Conservation (phyloP, 306 rosid species). For the Prunus dulcis region DNA sequence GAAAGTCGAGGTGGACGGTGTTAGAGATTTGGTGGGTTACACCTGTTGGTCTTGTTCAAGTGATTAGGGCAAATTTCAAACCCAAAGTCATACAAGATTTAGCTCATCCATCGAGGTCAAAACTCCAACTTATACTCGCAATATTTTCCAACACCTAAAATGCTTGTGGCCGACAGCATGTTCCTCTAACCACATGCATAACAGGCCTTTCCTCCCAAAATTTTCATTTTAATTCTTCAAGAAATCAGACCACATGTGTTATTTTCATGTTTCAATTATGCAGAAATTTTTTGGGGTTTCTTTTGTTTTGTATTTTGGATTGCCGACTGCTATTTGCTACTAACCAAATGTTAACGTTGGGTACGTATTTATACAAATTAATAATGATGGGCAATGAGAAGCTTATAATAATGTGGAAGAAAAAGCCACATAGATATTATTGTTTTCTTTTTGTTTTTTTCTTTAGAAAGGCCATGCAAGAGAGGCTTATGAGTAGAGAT, state of each 20-base stretch:
- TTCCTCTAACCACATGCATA: slow-evolving; percentile 39
- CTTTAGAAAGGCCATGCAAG: slow-evolving; percentile 4
- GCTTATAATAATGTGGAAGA: background rate
- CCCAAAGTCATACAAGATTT: slow-evolving; percentile 18
- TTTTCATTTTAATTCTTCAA: background rate
- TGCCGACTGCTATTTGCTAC: background rate
- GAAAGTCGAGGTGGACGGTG: slow-evolving; percentile 11
- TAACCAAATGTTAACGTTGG: background rate
- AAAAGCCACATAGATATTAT: background rate
- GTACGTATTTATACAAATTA: background rate
- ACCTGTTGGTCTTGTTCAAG: slow-evolving; percentile 2
- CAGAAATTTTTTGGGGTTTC: background rate
- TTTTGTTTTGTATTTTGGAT: background rate
- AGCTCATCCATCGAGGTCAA: slow-evolving; percentile 51
- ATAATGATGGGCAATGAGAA: background rate
- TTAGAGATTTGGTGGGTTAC: slow-evolving; percentile 34
- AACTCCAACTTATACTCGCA: slow-evolving; percentile 25
- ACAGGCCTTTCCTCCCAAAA: slow-evolving; percentile 17
- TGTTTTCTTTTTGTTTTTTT: background rate
- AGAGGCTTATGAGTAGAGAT: background rate
- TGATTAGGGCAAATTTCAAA: slow-evolving; percentile 18
- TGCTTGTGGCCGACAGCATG: slow-evolving; percentile 63
- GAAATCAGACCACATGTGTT: no score
- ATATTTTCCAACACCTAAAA: slow-evolving; percentile 22
- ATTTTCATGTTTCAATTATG: no score